phyloP scores from a whole-genome alignment of 2,329 filamentous ascomycete genomes.

The Aspergillus uvarum region DNA sequence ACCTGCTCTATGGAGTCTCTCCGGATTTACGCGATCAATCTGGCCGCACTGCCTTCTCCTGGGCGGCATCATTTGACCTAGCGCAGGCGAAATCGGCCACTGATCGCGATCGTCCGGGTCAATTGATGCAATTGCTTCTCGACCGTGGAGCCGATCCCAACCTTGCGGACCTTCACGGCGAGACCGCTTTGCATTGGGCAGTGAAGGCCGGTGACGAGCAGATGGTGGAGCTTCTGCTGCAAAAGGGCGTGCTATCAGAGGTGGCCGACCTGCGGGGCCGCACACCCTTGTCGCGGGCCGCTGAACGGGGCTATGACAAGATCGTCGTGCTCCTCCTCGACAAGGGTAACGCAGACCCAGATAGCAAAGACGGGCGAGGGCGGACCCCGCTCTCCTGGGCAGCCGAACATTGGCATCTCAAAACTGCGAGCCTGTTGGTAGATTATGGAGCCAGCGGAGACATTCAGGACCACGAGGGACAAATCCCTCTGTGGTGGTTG shows the following conservation, averaged over 20 bases:
- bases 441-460: slow-evolving; percentile 12
- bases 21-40: slow-evolving; percentile 6
- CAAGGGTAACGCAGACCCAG: slow-evolving; percentile 6
- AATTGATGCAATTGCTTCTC: slow-evolving; percentile 12
- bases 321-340: slow-evolving; percentile 8
- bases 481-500: slow-evolving; percentile 18
- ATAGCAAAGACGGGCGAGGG: slow-evolving; percentile 11
- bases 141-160: slow-evolving; percentile 13
- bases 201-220: slow-evolving; percentile 9
- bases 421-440: slow-evolving; percentile 6
- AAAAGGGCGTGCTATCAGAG: slow-evolving; percentile 8
- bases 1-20: slow-evolving; percentile 12
- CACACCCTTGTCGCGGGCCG: slow-evolving; percentile 15
- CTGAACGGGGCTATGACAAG: slow-evolving; percentile 2
- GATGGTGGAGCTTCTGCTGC: slow-evolving; percentile 12
- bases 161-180: slow-evolving; percentile 13
- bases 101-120: not conserved
- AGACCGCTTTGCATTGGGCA: slow-evolving; percentile 17
- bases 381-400: slow-evolving; percentile 15
- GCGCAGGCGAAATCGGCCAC: not conserved
- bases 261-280: slow-evolving; percentile 8
- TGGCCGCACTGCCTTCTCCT: slow-evolving; percentile 16
- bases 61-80: slow-evolving; percentile 11
- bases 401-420: slow-evolving; percentile 12
- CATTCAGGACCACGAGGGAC: slow-evolving; percentile 15